These are phyloP conservation scores for Fusarium haematococcum DNA, from an alignment of 2,329 filamentous ascomycete species.

Conservation along the genomic window DNA sequence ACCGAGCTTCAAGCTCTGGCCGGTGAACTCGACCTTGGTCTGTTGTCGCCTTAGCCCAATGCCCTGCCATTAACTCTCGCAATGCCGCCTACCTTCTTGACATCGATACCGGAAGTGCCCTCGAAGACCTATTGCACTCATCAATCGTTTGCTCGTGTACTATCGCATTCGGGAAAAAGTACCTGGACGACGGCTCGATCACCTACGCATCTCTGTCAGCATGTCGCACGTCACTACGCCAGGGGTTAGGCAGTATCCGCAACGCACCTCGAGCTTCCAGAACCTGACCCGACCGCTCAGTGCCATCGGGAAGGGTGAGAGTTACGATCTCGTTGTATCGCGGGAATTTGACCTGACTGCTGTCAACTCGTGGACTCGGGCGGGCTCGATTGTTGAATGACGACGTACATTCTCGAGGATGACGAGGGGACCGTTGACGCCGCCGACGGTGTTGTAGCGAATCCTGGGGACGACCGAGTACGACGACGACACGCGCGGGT, in stretches of 20 bases:
- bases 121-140: slow-evolving; percentile 82
- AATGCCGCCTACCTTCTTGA: slow-evolving; percentile 83
- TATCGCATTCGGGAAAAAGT: slow-evolving; percentile 47
- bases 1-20: slow-evolving; percentile 96
- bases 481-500: slow-evolving; percentile 69
- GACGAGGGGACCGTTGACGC: slow-evolving; percentile 97
- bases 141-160: slow-evolving; percentile 38
- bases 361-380: slow-evolving; percentile 40
- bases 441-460: slow-evolving; percentile 97
- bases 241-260: slow-evolving; percentile 4
- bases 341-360: slow-evolving; percentile 89
- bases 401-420: slow-evolving; percentile 88
- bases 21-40: slow-evolving; percentile 98
- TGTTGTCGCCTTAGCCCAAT: slow-evolving; percentile 54
- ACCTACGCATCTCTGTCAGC: slow-evolving; percentile 64
- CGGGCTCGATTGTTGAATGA: slow-evolving; percentile 8
- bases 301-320: slow-evolving; percentile 94
- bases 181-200: slow-evolving; percentile 96
- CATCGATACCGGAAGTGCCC: slow-evolving; percentile 96
- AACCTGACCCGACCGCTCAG: slow-evolving; percentile 93
- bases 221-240: slow-evolving; percentile 23
- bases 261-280: slow-evolving; percentile 91
- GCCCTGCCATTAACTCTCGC: slow-evolving; percentile 7
- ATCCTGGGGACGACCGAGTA: slow-evolving; percentile 73
- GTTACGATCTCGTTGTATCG: slow-evolving; percentile 98